Base-by-base conservation (phyloP, 495 filamentous ascomycete genomes). In the Xylaria cubensis region DNA sequence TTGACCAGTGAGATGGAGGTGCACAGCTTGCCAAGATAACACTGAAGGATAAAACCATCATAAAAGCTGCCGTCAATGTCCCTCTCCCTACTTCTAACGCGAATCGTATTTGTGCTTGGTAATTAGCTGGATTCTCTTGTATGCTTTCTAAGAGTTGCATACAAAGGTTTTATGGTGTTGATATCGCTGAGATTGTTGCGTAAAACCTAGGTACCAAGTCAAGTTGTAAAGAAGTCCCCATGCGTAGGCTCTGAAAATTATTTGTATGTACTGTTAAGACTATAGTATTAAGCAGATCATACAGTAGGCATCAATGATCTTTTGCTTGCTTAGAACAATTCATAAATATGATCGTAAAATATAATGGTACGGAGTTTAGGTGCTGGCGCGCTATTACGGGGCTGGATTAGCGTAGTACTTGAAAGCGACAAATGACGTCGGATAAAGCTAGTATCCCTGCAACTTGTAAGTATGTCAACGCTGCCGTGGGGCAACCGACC, bases 371-470 rank as follows among this genome's bases (percentile, higher is more conserved):
- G 1, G 24, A 15, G 4, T 56, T 10, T 9, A 26, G 12, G 8
- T 24, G 21, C 9, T 9, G 26, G 51, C 55, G 51, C 55, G 55
- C 58, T 61, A 61, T 61, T 6, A 41, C 58, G 24, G 34, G 58
- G 39, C 58, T 12, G 21, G 29, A 39, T 34, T 61, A 61, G 58
- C 19, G 32, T 3, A 7, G 32, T 32, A 5, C 15, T 29, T 9
- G 19, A 53, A 12, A 51, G 48, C 44, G 41, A 29, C 26, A 53
- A 67, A 67, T 67, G 65, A 67, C 65, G 65, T 67, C 65, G 65
- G 48, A 56, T 36, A 67, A 4, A 44, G 65, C 21, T 21, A 36
- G 10, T 32, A 67, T 44, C 64, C 64, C 50, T 67, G 64, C 34
- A 42, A 39, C 56, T 39, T 36, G 9, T n/a, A n/a, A n/a, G n/a